Conservation (phyloP, 257 asterid genomes). For the Penstemon davidsonii region DNA sequence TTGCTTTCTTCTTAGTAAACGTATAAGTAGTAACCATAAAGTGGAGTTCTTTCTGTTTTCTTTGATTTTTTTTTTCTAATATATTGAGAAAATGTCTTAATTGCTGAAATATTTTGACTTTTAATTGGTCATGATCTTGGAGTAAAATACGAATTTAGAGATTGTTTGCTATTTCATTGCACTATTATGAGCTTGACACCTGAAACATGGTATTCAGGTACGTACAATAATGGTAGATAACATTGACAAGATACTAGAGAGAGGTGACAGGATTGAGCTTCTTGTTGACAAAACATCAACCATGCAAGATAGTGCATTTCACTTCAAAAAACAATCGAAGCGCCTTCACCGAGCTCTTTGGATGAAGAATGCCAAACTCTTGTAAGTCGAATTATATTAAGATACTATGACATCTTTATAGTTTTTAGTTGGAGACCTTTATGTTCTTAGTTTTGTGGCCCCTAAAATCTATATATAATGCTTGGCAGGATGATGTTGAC, state of each 20-base stretch:
- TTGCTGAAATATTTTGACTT: too few species aligned
- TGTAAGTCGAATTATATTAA: conserved; percentile 53
- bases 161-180: too few species aligned
- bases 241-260: conserved; percentile 93
- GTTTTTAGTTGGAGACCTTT: background rate
- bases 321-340: conserved; percentile 96
- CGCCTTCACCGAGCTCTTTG: conserved; percentile 90
- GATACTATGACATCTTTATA: too few species aligned
- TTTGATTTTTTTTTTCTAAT: too few species aligned
- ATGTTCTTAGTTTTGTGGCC: conserved; percentile 1
- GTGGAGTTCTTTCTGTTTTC: too few species aligned
- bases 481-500: conserved; percentile 78
- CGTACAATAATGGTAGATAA: conserved; percentile 97
- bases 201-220: conserved; percentile 45
- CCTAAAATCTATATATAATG: conserved; percentile 15
- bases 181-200: too few species aligned
- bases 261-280: conserved; percentile 97
- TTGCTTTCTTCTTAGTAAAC: too few species aligned
- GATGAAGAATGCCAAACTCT: conserved; percentile 97
- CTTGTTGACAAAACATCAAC: conserved; percentile 96
- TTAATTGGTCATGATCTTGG: too few species aligned
- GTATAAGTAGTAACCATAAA: too few species aligned
- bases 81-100: too few species aligned
- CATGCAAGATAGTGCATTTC: conserved; percentile 97
- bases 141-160: too few species aligned